Conservation (phyloP, 768 basidiomycete genomes). For the Lentinula aciculospora region DNA sequence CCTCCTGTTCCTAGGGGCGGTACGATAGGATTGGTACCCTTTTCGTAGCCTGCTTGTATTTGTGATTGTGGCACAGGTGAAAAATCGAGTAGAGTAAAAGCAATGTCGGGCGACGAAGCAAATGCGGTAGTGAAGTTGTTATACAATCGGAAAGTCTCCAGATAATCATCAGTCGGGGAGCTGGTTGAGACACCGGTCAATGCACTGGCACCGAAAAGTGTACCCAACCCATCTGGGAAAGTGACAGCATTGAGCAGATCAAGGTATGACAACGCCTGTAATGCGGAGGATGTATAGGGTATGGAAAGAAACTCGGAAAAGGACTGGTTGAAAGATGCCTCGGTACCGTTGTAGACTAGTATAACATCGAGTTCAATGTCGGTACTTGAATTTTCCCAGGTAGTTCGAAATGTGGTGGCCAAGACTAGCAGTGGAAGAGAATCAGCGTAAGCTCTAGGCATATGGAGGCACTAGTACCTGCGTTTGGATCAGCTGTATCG, state of each 20-base stretch:
- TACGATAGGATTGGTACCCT: slow-evolving; percentile 33
- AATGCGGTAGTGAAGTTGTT: slow-evolving; percentile 20
- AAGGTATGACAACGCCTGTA: slow-evolving; percentile 28
- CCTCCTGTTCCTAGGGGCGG: slow-evolving; percentile 23
- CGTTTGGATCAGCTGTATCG: slow-evolving; percentile 30
- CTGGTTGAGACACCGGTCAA: slow-evolving; percentile 21
- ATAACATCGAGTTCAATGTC: neutral
- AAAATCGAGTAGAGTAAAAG: slow-evolving; percentile 25
- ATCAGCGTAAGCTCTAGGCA: neutral
- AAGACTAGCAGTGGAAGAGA: neutral
- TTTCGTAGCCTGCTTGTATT: slow-evolving; percentile 25
- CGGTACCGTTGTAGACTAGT: slow-evolving; percentile 31
- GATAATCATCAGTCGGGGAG: slow-evolving; percentile 17
- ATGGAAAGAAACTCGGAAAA: slow-evolving; percentile 35
- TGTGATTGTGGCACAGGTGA: slow-evolving; percentile 30
- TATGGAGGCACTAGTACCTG: slow-evolving; percentile 18
- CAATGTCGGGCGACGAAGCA: slow-evolving; percentile 15
- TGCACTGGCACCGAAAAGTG: slow-evolving; percentile 30
- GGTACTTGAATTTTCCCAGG: neutral
- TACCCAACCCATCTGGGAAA: slow-evolving; percentile 18
- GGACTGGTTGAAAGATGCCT: slow-evolving; percentile 21
- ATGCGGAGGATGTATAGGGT: slow-evolving; percentile 19
- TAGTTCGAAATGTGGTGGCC: neutral
- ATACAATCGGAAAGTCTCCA: slow-evolving; percentile 26
- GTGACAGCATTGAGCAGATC: slow-evolving; percentile 27